Evolutionary conservation across 805 yeast species (phyloP).

Genomic region (Lachancea thermotolerans): DNA sequence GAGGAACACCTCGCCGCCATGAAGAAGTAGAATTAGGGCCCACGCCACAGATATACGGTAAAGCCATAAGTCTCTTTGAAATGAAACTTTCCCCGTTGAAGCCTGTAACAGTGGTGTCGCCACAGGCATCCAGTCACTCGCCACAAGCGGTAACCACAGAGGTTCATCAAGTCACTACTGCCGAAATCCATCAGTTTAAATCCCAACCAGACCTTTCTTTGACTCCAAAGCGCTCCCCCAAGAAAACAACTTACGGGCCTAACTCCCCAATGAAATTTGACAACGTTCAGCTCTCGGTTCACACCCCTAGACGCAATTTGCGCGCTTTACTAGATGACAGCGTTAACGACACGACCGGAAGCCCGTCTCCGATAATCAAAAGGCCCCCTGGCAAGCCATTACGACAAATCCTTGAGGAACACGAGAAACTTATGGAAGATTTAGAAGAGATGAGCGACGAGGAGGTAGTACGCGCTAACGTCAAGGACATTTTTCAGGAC

Average conservation of each 20-base stretch:
- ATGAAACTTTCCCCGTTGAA: constrained; percentile 31
- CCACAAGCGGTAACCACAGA: neutral
- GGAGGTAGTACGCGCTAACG: constrained; percentile 4
- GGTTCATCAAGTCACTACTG: neutral
- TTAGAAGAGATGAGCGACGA: constrained; percentile 9
- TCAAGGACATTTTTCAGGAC: constrained; percentile 11
- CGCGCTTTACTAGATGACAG: neutral
- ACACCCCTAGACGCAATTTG: constrained; percentile 11
- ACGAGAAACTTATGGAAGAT: constrained; percentile 24
- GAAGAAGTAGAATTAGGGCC: constrained; percentile 56
- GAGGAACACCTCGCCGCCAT: constrained; percentile 8
- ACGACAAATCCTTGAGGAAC: constrained; percentile 28
- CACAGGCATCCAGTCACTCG: neutral
- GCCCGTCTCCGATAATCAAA: constrained; percentile 29
- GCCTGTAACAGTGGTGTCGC: constrained; percentile 1
- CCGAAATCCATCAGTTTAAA: constrained; percentile 9
- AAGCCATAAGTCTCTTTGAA: constrained; percentile 68
- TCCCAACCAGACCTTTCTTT: constrained; percentile 16
- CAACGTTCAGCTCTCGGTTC: constrained; percentile 32
- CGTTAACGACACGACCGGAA: constrained; percentile 8
- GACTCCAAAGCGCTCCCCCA: constrained; percentile 20
- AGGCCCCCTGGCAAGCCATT: constrained; percentile 19
- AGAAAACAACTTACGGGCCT: constrained; percentile 23
- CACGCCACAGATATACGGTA: constrained; percentile 79
- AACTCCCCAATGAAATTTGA: constrained; percentile 28